Evolutionary conservation across 352 stramenopile species (phyloP), one percentile per base, ranked within the genome.

Genomic region (Globisporangium perplexum): DNA sequence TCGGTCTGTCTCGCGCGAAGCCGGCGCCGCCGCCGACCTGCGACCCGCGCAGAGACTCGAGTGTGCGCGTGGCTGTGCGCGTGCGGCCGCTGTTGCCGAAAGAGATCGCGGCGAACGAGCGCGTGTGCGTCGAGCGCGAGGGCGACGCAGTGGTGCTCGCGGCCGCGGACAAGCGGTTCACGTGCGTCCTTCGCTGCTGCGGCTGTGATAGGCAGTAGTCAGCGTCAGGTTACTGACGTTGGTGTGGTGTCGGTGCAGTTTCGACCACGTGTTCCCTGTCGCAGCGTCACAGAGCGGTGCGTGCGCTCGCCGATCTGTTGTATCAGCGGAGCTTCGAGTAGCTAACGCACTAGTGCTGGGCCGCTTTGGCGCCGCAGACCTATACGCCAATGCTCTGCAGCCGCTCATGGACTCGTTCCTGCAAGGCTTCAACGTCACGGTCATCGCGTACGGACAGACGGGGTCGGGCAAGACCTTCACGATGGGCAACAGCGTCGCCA

Each of bases 361-460:
- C 18, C 33, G 5, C 3, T 4, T 4, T 67, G 23, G 20, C 23
- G 8, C 17, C 22, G 22, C 56, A 65, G 81, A 88, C 23, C 49
- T 95, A 39, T 95, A 93, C 31, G 65, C 83, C 17, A 63, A 86
- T 53, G 78, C 77, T 20, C 59, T 95, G 43, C 60, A 88, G 54
- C 83, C 85, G n/a, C 75, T 83, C 58, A 78, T 95, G 66, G 66
- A 82, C 24, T 85, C 82, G 11, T 95, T 95, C 54, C 54, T 95
- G 10, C 83, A 93, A 68, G 85, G 85, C n/a, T 95, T 93, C 63
- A 95, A 95, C 49, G 84, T 91, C 31, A 95, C 85, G 1, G 79
- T 95, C 14, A 86, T 95, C 18, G 85, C 82, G 4, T 95, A 95
- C 43, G 85, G 85, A 14, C 85, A 95, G 47, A 95, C 85, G 7